Evolutionary conservation across 257 asterid genomes (phyloP), one percentile per base, ranked within the genome.

Genomic region (Salvia rosmarinus): DNA sequence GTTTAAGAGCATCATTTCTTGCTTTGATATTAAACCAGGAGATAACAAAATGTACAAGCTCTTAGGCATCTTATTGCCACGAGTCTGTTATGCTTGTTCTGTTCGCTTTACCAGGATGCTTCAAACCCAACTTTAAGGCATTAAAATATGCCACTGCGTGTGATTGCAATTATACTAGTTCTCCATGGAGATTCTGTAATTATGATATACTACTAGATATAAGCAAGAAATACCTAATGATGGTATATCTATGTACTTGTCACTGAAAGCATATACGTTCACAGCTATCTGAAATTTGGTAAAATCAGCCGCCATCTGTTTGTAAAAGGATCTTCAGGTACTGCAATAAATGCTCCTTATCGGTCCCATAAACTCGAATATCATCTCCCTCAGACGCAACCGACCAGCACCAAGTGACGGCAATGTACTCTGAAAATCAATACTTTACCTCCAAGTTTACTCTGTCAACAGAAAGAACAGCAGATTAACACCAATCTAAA

Each of bases 281-380:
- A 87, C 96, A 63, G 98, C 87, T 77, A 92, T 87, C 96, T 88
- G 96, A 81, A 71, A 85, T 82, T 90, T 88, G 68, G 96, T 88
- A 70, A 90, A 88, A 81, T 92, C 98, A 84, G 96, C 98, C 83
- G 96, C 96, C 98, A 92, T 92, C 78, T 90, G 98, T 73, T 92
- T 92, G 80, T 92, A 92, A 65, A 92, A 35, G 96, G 90, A 83
- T 92, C 96, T 83, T 92, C 96, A 34, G 98, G 92, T 70, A 79
- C 65, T 76, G 88, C 65, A 82, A 66, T 54, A 78, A 76, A 80
- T 84, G 84, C 80, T 92, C 98, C 81, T 90, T 92, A 74, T 92
- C 98, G 7, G 96, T 90, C 82, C 96, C 96, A 80, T 90, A 88
- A 68, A 79, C 80, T 69, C 91, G 87, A 74, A 79, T 74, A 75